These are phyloP conservation scores for Gentiana dahurica DNA, from an alignment of 257 asterid genomes.

Conservation along the genomic window DNA sequence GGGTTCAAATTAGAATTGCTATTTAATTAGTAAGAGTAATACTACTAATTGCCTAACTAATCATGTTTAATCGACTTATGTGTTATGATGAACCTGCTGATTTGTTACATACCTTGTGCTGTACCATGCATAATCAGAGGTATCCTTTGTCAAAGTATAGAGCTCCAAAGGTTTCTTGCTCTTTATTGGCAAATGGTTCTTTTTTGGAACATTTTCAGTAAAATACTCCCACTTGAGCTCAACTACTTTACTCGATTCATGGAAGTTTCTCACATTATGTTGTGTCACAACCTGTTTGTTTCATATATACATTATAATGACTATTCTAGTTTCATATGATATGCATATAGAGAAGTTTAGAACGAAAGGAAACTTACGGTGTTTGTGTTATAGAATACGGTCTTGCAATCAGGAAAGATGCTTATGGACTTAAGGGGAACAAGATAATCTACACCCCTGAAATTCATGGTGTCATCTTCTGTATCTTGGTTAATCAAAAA, in stretches of 20 bases:
- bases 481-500: slow-evolving; percentile 68
- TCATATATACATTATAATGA: too few relatives aligned
- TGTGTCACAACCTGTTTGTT: slow-evolving; percentile 53
- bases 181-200: slow-evolving; percentile 25
- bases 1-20: too few relatives aligned
- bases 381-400: slow-evolving; percentile 71
- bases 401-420: slow-evolving; percentile 91
- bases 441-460: slow-evolving; percentile 51
- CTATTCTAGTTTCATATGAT: too few relatives aligned
- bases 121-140: slow-evolving; percentile 88
- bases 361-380: slow-evolving; percentile 25
- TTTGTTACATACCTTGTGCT: slow-evolving; percentile 44
- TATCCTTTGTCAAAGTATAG: slow-evolving; percentile 49
- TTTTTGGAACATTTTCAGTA: slow-evolving; percentile 43
- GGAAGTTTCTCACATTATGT: slow-evolving; percentile 67
- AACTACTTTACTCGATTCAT: slow-evolving; percentile 25
- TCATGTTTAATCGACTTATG: too few relatives aligned
- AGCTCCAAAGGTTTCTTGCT: slow-evolving; percentile 49
- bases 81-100: too few relatives aligned
- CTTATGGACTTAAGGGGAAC: slow-evolving; percentile 65
- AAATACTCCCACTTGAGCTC: slow-evolving; percentile 54
- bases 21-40: too few relatives aligned
- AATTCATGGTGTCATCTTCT: slow-evolving; percentile 24
- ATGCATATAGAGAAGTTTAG: too few relatives aligned
- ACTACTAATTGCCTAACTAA: too few relatives aligned